Evolutionary conservation across 768 basidiomycete genomes (phyloP).

Genomic region (Rhizopogon vinicolor): DNA sequence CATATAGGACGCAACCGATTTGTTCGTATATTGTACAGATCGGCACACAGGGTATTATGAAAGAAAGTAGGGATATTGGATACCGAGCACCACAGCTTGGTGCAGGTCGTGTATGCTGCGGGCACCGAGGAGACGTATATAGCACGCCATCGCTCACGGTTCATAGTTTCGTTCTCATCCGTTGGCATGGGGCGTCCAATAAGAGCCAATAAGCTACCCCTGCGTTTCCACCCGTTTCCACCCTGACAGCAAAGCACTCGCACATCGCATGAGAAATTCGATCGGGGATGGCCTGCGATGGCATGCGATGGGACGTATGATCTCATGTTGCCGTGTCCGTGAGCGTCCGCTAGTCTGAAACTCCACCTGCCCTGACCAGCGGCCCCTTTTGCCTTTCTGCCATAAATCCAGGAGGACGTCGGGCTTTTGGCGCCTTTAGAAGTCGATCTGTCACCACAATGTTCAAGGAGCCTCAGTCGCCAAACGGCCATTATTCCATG

Average conservation of each 20-base stretch:
- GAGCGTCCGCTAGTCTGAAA: not conserved
- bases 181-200: conserved; percentile 4
- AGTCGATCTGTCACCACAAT: not conserved
- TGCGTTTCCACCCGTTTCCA: not conserved
- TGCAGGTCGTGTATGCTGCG: no score
- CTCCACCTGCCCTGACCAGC: not conserved
- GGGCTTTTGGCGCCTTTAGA: not conserved
- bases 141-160: conserved; percentile 1
- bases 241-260: conserved; percentile 3
- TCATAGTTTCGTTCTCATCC: conserved; percentile 1
- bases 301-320: not conserved
- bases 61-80: not conserved
- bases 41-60: no score
- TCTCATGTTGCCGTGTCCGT: conserved; percentile 8
- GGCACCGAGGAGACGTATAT: not conserved
- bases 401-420: conserved; percentile 1
- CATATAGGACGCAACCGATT: no score
- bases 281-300: not conserved
- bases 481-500: not conserved
- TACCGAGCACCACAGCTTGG: not conserved
- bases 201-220: not conserved
- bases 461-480: conserved; percentile 1
- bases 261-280: conserved; percentile 6
- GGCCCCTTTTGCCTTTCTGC: not conserved
- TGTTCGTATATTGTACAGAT: no score